These are phyloP conservation scores for Cardamine resedifolia DNA, from an alignment of 345 rosid genomes.

Conservation along the genomic window DNA sequence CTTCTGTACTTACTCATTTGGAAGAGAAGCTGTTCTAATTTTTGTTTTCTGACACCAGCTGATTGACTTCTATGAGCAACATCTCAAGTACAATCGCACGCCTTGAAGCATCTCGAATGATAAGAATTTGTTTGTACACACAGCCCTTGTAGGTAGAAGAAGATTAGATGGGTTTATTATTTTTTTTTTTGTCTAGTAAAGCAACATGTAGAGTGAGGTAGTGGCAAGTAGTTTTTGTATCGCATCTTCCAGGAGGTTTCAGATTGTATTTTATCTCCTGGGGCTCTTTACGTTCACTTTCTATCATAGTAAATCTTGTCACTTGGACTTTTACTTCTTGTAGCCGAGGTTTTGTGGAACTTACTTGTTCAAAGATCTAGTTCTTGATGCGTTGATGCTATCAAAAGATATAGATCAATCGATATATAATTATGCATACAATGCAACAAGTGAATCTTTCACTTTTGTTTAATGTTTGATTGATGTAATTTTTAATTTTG, in stretches of 20 bases:
- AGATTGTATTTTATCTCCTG: slow-evolving; percentile 20
- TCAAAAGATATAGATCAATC: slow-evolving; percentile 17
- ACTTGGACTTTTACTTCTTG: not conserved
- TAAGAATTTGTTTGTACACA: slow-evolving; percentile 37
- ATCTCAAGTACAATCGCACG: slow-evolving; percentile 71
- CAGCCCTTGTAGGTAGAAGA: slow-evolving; percentile 36
- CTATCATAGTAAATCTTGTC: slow-evolving; percentile 33
- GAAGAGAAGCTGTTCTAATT: slow-evolving; percentile 12
- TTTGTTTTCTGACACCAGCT: slow-evolving; percentile 45
- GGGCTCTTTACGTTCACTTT: slow-evolving; percentile 19
- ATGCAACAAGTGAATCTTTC: slow-evolving; percentile 8
- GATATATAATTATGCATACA: not conserved
- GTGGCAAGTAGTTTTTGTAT: slow-evolving; percentile 23
- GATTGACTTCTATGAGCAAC: slow-evolving; percentile 89
- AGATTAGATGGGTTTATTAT: slow-evolving; percentile 24
- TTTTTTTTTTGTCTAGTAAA: slow-evolving; percentile 2
- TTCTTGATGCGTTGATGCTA: slow-evolving; percentile 5
- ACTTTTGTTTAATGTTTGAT: not conserved
- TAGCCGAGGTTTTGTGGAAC: slow-evolving; percentile 7
- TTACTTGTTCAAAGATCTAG: slow-evolving; percentile 22
- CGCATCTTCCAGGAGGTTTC: slow-evolving; percentile 5
- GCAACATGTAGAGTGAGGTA: slow-evolving; percentile 34
- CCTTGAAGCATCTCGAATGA: slow-evolving; percentile 31
- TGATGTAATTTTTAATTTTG: slow-evolving; percentile 5
- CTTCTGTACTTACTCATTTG: slow-evolving; percentile 12